phyloP scores from a whole-genome alignment of 2,329 filamentous ascomycete genomes.

The Coniochaeta prunicola region DNA sequence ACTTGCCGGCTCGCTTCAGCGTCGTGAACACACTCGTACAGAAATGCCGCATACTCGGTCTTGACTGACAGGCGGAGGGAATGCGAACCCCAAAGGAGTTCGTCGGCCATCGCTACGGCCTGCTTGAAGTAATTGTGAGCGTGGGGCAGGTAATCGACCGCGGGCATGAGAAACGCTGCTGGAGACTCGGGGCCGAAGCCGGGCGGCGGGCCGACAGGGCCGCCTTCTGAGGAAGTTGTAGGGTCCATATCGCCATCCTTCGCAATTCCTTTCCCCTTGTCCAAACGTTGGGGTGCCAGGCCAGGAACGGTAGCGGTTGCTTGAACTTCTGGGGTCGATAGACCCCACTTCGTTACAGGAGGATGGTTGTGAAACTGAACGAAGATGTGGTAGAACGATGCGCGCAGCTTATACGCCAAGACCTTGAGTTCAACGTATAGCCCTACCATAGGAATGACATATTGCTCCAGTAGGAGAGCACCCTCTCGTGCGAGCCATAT shows the following conservation, averaged over 20 bases:
- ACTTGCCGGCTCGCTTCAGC: constrained; percentile 66
- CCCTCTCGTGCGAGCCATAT: constrained; percentile 94
- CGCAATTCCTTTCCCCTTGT: constrained; percentile 44
- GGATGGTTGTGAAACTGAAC: constrained; percentile 93
- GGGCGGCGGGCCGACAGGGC: constrained; percentile 49
- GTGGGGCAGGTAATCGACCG: constrained; percentile 73
- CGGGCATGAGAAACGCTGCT: constrained; percentile 72
- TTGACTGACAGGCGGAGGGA: constrained; percentile 84
- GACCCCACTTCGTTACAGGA: constrained; percentile 56
- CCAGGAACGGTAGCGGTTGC: constrained; percentile 21
- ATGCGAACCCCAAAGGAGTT: constrained; percentile 76
- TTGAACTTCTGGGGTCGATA: constrained; percentile 39
- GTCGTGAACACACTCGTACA: constrained; percentile 90
- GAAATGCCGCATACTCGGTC: constrained; percentile 85
- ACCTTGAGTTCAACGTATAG: constrained; percentile 80
- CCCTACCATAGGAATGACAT: constrained; percentile 77
- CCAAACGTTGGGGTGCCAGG: constrained; percentile 25
- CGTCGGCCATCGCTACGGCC: constrained; percentile 66
- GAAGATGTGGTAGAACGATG: constrained; percentile 94
- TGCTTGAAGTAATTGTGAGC: constrained; percentile 76
- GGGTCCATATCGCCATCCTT: constrained; percentile 33
- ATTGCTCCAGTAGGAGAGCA: constrained; percentile 76
- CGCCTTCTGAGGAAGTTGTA: constrained; percentile 44
- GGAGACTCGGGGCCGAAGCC: constrained; percentile 44
- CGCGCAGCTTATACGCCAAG: constrained; percentile 82